phyloP scores from a whole-genome alignment of 2,329 filamentous ascomycete species.

The Phialocephala sp. region DNA sequence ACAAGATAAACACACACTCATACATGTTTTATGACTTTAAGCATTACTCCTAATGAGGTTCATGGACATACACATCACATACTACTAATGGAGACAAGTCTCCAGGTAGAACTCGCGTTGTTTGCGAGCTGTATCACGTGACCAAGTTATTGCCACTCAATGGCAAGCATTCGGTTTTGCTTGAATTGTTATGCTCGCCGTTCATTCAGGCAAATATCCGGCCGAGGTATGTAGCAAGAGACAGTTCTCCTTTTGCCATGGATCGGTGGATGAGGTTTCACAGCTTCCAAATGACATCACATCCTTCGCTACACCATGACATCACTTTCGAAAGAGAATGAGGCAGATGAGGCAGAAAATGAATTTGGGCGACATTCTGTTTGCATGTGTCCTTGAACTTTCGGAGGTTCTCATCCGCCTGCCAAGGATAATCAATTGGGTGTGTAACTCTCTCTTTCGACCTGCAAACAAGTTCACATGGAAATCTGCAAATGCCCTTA shows the following conservation, averaged over 20 bases:
- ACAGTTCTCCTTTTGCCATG: background rate
- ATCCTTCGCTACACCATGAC: slow-evolving; percentile 10
- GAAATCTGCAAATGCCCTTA: slow-evolving; percentile 20
- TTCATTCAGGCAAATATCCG: background rate
- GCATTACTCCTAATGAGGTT: no score
- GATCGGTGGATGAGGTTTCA: no score
- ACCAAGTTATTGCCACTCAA: no score
- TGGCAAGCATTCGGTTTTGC: no score
- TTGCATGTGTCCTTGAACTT: background rate
- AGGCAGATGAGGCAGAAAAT: background rate
- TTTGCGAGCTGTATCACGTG: no score
- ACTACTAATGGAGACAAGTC: no score
- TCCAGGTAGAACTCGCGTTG: no score
- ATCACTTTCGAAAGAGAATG: slow-evolving; percentile 10
- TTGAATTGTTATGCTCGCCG: no score
- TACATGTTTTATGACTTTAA: background rate
- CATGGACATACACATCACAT: no score
- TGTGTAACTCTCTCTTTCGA: slow-evolving; percentile 7
- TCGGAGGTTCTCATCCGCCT: slow-evolving; percentile 11
- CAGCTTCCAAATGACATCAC: slow-evolving; percentile 15
- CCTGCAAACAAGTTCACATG: slow-evolving; percentile 22
- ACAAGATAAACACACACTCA: background rate
- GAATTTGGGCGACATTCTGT: background rate
- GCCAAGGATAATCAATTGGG: slow-evolving; percentile 10
- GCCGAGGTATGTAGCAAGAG: background rate